Percentiles rank a stretch among this genome's conserved stretches.
Conservation (phyloP, 306 rosid species). For the Corylus heterophylla region DNA sequence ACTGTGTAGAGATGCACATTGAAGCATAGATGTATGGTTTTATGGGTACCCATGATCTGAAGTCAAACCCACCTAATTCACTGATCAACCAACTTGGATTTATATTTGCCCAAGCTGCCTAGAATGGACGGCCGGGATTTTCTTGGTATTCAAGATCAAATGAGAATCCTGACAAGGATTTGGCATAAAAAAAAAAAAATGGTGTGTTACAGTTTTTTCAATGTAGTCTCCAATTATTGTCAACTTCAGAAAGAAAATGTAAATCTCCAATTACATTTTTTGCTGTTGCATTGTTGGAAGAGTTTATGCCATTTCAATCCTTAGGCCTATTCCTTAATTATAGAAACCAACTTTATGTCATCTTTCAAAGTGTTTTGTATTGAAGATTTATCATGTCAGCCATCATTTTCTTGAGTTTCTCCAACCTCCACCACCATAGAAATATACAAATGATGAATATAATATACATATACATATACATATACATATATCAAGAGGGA, state of each 20-base stretch:
- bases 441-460: conserved; percentile 1
- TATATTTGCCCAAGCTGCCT: not conserved
- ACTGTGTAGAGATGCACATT: not conserved
- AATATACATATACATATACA: not conserved
- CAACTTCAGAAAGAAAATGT: no score
- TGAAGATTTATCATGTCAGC: conserved; percentile 36
- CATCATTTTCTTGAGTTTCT: conserved; percentile 51
- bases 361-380: conserved; percentile 28
- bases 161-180: not conserved
- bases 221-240: not conserved
- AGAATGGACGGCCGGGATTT: not conserved
- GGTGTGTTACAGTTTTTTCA: not conserved
- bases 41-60: not conserved
- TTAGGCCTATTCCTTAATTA: conserved; percentile 27
- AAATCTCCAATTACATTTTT: not conserved
- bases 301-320: conserved; percentile 38
- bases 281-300: conserved; percentile 18
- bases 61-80: not conserved
- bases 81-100: not conserved
- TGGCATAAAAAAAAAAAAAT: not conserved
- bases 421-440: conserved; percentile 35
- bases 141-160: not conserved
- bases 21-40: conserved; percentile 1
- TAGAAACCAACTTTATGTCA: conserved; percentile 40
- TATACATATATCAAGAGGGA: conserved; percentile 5